Conservation (phyloP, 169 alveolate species). For the Eimeria necatrix region DNA sequence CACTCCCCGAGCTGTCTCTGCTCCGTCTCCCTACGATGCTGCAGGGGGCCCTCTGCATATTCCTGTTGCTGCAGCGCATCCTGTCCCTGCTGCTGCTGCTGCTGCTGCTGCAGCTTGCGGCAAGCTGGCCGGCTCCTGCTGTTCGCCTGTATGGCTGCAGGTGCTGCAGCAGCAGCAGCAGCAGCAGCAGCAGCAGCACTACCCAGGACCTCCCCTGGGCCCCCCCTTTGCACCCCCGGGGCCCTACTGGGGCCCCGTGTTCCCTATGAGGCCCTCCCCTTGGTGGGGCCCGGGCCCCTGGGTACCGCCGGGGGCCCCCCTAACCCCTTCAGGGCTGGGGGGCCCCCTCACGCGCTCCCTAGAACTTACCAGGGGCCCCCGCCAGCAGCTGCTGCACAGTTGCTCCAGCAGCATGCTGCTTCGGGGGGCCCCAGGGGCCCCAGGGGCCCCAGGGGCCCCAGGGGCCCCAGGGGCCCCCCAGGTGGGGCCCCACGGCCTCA, state of each 20-base stretch:
- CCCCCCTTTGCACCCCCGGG: not conserved
- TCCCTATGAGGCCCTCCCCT: not conserved
- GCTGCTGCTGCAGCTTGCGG: not conserved
- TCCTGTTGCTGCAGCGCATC: not conserved
- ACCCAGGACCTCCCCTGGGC: not conserved
- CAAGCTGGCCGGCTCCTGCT: not conserved
- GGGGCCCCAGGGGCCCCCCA: slow-evolving; percentile 4
- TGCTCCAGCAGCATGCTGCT: not conserved
- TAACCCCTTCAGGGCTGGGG: not conserved
- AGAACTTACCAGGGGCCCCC: not conserved
- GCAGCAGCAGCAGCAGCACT: slow-evolving; percentile 4
- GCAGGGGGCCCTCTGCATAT: not conserved
- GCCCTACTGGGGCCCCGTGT: not conserved
- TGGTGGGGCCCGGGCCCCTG: slow-evolving; percentile 8
- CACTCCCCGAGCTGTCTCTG: not conserved
- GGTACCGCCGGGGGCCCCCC: slow-evolving; percentile 11
- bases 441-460: not conserved
- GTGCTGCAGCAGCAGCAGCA: too few species aligned
- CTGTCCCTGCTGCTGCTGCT: slow-evolving; percentile 32
- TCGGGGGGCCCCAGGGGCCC: not conserved
- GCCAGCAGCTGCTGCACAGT: not conserved
- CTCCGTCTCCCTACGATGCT: not conserved
- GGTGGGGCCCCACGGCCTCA: not conserved
- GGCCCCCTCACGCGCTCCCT: not conserved
- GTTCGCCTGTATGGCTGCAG: not conserved